phyloP scores from a whole-genome alignment of 2,329 filamentous ascomycete species.

The Trichoderma oligosporum region DNA sequence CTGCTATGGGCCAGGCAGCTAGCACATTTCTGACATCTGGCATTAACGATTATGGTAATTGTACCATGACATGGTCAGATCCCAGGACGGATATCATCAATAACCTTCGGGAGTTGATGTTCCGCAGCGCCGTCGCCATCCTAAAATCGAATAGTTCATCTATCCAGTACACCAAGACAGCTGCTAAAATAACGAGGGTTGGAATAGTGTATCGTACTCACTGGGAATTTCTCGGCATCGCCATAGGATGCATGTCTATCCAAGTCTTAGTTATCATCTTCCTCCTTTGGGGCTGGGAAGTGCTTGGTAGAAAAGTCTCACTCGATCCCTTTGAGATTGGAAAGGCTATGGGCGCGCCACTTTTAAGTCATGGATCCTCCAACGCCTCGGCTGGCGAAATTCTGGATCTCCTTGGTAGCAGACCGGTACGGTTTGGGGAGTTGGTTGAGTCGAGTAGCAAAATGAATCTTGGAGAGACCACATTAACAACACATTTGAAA shows the following conservation, averaged over 20 bases:
- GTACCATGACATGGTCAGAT: conserved; percentile 12
- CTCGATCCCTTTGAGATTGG: conserved; percentile 14
- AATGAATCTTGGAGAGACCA: not conserved
- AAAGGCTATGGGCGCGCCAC: conserved; percentile 13
- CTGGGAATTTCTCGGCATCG: not conserved
- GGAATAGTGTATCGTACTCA: conserved; percentile 3
- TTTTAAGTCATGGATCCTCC: conserved; percentile 3
- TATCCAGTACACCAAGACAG: not conserved
- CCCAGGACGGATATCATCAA: conserved; percentile 13
- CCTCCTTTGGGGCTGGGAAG: conserved; percentile 3
- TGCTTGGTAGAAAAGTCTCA: conserved; percentile 1
- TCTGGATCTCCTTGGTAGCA: not conserved
- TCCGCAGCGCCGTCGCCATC: conserved; percentile 13
- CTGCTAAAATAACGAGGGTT: not conserved
- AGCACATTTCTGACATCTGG: conserved; percentile 3
- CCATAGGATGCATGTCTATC: not conserved
- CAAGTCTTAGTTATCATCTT: not conserved
- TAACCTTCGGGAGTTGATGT: conserved; percentile 5
- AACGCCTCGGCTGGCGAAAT: conserved; percentile 4
- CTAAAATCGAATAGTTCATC: not conserved
- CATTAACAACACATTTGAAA: not conserved
- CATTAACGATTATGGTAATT: conserved; percentile 6
- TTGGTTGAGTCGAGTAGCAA: not conserved
- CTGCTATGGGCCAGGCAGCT: conserved; percentile 2
- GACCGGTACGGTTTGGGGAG: not conserved